Percentiles rank a stretch among this genome's conserved stretches.
phyloP scores from a whole-genome alignment of 306 rosid genomes.

The Cicer chorassanicum region DNA sequence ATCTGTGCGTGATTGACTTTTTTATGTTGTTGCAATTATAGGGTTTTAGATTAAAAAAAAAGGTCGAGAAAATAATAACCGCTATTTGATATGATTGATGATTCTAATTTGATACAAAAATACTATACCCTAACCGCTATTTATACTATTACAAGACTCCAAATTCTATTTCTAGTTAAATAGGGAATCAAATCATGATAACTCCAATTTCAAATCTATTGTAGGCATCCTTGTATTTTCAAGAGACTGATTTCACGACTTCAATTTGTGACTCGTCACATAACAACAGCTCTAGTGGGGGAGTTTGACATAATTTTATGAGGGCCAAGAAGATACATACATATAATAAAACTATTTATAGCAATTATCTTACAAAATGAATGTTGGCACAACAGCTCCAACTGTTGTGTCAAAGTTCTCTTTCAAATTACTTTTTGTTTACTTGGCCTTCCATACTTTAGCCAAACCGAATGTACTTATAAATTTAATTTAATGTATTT shows the following conservation, averaged over 20 bases:
- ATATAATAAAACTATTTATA: too few species aligned
- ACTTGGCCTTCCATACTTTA: slow-evolving; percentile 1
- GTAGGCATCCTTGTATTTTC: too few species aligned
- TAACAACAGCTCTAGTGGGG: too few species aligned
- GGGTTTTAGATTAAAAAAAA: background rate
- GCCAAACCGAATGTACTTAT: background rate
- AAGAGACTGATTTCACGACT: too few species aligned
- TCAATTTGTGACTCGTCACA: too few species aligned
- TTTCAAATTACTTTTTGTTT: background rate
- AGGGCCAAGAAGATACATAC: too few species aligned
- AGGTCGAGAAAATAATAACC: background rate
- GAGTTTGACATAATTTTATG: too few species aligned
- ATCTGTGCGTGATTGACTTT: slow-evolving; percentile 11
- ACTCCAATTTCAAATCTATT: too few species aligned
- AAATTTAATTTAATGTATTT: background rate
- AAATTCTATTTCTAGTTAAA: too few species aligned
- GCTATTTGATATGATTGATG: background rate
- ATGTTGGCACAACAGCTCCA: background rate
- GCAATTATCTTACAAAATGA: too few species aligned
- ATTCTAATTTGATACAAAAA: background rate
- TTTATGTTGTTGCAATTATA: background rate
- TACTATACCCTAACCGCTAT: background rate
- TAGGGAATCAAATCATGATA: too few species aligned
- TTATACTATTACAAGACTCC: too few species aligned
- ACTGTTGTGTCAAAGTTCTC: background rate